These are phyloP conservation scores for Epicoccum nigrum DNA, from an alignment of 2,329 filamentous ascomycete genomes.

Conservation along the genomic window DNA sequence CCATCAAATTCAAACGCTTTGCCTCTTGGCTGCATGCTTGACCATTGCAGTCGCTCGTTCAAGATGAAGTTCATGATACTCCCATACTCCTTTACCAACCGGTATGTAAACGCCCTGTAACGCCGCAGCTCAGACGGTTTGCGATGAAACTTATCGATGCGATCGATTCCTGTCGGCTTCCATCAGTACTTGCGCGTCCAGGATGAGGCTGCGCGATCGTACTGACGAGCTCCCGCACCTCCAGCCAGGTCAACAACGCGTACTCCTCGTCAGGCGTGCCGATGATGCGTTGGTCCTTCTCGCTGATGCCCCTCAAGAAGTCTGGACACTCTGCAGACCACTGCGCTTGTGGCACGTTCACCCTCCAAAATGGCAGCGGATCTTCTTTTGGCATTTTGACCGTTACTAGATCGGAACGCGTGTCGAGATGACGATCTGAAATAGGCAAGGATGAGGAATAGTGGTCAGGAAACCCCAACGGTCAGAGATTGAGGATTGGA, in stretches of 20 bases:
- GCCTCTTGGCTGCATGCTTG: constrained; percentile 50
- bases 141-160: constrained; percentile 77
- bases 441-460: constrained; percentile 20
- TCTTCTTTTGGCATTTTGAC: constrained; percentile 36
- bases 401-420: constrained; percentile 6
- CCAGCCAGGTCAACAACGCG: constrained; percentile 68
- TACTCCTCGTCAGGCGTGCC: constrained; percentile 73
- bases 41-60: constrained; percentile 73
- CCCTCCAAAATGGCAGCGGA: constrained; percentile 75
- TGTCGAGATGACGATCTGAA: constrained; percentile 8
- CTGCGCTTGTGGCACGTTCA: constrained; percentile 71
- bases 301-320: constrained; percentile 67
- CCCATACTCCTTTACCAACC: constrained; percentile 70
- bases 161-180: constrained; percentile 60
- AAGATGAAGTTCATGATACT: constrained; percentile 80
- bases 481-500: constrained; percentile 15
- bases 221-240: constrained; percentile 66
- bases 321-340: constrained; percentile 72
- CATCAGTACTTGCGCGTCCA: constrained; percentile 14
- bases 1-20: constrained; percentile 53
- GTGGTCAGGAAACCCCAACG: constrained; percentile 12
- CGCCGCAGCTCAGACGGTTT: constrained; percentile 76
- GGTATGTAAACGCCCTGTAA: constrained; percentile 73
- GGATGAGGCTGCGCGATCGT: constrained; percentile 17
- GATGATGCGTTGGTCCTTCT: constrained; percentile 74